phyloP scores from a whole-genome alignment of 768 basidiomycete species.

The Pleurotus platypus region DNA sequence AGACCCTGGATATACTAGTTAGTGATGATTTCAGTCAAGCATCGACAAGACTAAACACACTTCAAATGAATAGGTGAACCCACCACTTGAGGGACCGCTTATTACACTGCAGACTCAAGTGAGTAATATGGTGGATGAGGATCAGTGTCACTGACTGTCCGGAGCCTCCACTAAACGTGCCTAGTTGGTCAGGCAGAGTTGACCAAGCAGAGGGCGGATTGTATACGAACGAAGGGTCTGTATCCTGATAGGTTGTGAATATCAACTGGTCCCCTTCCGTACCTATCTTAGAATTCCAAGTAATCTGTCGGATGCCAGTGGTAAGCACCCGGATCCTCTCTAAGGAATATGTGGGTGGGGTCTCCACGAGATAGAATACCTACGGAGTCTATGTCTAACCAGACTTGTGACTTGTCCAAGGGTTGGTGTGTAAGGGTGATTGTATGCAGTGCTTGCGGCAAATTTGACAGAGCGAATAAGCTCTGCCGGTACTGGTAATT shows the following conservation, averaged over 20 bases:
- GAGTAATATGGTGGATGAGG: neutral
- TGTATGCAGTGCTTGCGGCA: constrained; percentile 24
- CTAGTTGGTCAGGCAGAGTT: constrained; percentile 23
- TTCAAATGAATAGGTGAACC: constrained; percentile 32
- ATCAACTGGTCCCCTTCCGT: neutral
- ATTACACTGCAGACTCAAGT: constrained; percentile 24
- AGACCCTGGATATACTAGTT: constrained; percentile 12
- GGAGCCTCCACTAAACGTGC: constrained; percentile 36
- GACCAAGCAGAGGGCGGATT: constrained; percentile 28
- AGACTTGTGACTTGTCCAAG: neutral
- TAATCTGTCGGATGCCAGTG: neutral
- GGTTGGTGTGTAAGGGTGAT: constrained; percentile 16
- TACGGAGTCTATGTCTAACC: constrained; percentile 7
- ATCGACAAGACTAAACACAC: constrained; percentile 19
- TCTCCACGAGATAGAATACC: too few species aligned
- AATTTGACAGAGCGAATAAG: constrained; percentile 23
- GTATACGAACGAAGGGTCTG: constrained; percentile 34
- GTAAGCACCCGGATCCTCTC: neutral
- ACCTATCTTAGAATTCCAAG: constrained; percentile 7
- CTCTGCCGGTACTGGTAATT: constrained; percentile 20
- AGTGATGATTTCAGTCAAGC: neutral
- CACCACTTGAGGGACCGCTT: constrained; percentile 21
- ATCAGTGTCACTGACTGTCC: constrained; percentile 32
- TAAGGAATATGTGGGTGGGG: neutral
- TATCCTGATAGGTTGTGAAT: constrained; percentile 29